Conservation (phyloP, 2,329 filamentous ascomycete species). For the Colletotrichum somersetense region DNA sequence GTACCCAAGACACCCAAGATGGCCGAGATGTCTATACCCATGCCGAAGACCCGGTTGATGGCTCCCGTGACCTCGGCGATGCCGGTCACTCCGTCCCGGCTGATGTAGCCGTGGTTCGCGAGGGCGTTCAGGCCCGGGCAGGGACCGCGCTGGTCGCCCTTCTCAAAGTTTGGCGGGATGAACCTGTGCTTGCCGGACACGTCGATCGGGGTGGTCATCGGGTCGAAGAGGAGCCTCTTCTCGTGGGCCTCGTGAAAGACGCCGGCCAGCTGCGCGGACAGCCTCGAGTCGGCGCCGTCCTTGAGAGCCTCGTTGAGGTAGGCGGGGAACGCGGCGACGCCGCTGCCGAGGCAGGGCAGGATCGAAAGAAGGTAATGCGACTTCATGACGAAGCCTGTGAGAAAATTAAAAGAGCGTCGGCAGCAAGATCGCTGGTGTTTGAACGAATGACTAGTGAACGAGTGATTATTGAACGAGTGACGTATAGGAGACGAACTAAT, state of each 20-base stretch:
- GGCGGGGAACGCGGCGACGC: conserved; percentile 38
- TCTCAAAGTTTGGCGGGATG: conserved; percentile 45
- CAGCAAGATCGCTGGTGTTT: neutral
- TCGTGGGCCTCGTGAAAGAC: conserved; percentile 34
- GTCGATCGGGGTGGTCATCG: conserved; percentile 42
- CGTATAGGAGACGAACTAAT: neutral
- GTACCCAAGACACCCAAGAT: conserved; percentile 61
- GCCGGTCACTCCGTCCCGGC: conserved; percentile 46
- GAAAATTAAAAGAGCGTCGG: conserved; percentile 29
- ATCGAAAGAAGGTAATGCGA: conserved; percentile 29
- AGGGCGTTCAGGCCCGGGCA: conserved; percentile 54
- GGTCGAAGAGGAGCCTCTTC: conserved; percentile 43
- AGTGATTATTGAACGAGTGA: conserved; percentile 8
- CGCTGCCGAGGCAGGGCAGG: conserved; percentile 26
- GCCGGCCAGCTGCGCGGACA: conserved; percentile 26
- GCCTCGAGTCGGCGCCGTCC: conserved; percentile 26
- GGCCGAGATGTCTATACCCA: conserved; percentile 58
- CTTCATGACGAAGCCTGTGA: conserved; percentile 26
- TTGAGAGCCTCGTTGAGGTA: conserved; percentile 32
- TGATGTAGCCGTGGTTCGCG: conserved; percentile 54
- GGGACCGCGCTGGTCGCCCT: conserved; percentile 46
- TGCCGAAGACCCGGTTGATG: conserved; percentile 55
- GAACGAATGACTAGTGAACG: conserved; percentile 21
- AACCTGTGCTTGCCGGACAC: conserved; percentile 45
- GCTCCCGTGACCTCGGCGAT: conserved; percentile 40